Conservation (phyloP, 768 basidiomycete genomes). For the Trametes villosa region DNA sequence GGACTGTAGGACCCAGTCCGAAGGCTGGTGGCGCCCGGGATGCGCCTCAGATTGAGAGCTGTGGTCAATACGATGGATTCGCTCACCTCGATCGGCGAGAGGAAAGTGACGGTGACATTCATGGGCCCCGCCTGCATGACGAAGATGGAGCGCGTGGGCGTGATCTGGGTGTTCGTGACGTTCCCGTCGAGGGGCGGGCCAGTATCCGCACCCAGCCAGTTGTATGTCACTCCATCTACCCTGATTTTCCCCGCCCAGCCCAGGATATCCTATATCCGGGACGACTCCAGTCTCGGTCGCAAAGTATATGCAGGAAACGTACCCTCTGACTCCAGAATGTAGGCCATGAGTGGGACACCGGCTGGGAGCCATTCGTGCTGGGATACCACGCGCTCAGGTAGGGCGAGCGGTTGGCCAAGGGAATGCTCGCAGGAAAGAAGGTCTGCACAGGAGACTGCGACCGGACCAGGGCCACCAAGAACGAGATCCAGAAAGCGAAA, state of each 20-base stretch:
- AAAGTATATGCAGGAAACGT: not conserved
- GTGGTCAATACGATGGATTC: too few relatives aligned
- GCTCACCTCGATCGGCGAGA: slow-evolving; percentile 44
- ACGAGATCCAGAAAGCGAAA: not conserved
- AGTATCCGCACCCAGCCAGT: slow-evolving; percentile 20
- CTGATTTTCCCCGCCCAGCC: slow-evolving; percentile 28
- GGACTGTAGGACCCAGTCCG: slow-evolving; percentile 43
- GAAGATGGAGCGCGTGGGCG: slow-evolving; percentile 42
- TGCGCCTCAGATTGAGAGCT: not conserved
- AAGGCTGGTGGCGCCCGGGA: slow-evolving; percentile 28
- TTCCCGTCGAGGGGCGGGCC: slow-evolving; percentile 10
- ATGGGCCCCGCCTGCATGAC: slow-evolving; percentile 40
- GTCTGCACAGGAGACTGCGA: slow-evolving; percentile 15
- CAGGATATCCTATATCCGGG: not conserved
- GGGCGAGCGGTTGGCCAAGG: slow-evolving; percentile 34
- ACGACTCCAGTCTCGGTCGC: not conserved
- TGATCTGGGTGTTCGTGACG: slow-evolving; percentile 33
- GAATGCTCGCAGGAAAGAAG: slow-evolving; percentile 28
- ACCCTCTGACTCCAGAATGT: slow-evolving; percentile 21
- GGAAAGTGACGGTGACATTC: slow-evolving; percentile 41
- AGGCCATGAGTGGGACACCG: slow-evolving; percentile 23
- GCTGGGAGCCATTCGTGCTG: not conserved
- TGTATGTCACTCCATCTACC: slow-evolving; percentile 25
- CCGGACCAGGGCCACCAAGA: not conserved
- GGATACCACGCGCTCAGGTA: slow-evolving; percentile 30